Evolutionary conservation across 2,329 filamentous ascomycete genomes (phyloP).

Genomic region (Didymella exigua): DNA sequence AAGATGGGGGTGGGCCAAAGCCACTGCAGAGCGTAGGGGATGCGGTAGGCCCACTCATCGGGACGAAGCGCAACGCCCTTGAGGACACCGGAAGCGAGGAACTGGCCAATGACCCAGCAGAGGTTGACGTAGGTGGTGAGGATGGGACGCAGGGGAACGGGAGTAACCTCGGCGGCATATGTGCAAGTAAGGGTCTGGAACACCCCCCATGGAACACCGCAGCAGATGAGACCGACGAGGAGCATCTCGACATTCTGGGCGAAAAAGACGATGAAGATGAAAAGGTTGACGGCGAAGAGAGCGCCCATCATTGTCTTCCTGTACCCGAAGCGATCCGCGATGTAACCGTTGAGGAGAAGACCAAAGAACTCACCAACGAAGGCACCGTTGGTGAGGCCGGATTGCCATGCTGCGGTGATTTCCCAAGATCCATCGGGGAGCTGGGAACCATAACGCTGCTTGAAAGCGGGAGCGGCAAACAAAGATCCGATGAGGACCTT

Average conservation of each 20-base stretch:
- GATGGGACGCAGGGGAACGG: conserved; percentile 67
- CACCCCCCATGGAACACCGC: conserved; percentile 53
- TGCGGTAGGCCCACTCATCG: conserved; percentile 71
- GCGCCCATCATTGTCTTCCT: conserved; percentile 48
- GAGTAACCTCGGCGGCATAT: conserved; percentile 66
- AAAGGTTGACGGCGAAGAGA: conserved; percentile 34
- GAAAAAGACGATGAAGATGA: conserved; percentile 48
- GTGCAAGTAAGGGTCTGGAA: conserved; percentile 56
- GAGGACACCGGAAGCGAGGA: conserved; percentile 73
- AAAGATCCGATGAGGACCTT: conserved; percentile 81
- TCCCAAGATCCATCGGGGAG: conserved; percentile 48
- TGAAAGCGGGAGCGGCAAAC: conserved; percentile 58
- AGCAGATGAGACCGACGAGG: conserved; percentile 62
- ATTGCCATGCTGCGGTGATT: conserved; percentile 54
- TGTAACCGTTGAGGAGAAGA: conserved; percentile 53
- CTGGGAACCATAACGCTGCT: conserved; percentile 49
- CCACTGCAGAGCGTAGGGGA: conserved; percentile 73
- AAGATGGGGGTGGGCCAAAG: conserved; percentile 75
- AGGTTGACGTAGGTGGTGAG: conserved; percentile 73
- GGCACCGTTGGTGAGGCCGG: conserved; percentile 54
- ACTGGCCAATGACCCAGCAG: conserved; percentile 76
- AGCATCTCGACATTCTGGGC: conserved; percentile 59
- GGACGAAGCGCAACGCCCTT: conserved; percentile 67
- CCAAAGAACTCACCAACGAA: conserved; percentile 53
- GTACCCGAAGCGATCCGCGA: conserved; percentile 53